Conservation (phyloP, 345 rosid species). For the Gynandropsis gynandra region DNA sequence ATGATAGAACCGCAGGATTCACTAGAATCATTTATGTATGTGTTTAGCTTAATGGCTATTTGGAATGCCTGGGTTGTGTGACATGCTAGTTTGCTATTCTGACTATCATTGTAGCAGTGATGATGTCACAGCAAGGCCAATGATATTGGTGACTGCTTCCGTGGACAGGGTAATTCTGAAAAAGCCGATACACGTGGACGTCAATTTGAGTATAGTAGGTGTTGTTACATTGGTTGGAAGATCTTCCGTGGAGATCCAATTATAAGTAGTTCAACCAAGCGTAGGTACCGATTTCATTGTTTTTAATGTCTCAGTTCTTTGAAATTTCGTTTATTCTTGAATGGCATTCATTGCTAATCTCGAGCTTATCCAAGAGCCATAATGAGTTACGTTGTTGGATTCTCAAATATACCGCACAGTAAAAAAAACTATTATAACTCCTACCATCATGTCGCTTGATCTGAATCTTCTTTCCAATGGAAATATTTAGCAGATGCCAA, state of each 20-base stretch:
- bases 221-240: slow-evolving; percentile 91
- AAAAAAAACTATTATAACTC: neutral
- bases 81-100: slow-evolving; percentile 14
- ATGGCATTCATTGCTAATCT: neutral
- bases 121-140: slow-evolving; percentile 46
- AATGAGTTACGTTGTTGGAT: neutral
- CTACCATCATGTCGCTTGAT: neutral
- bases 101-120: slow-evolving; percentile 59
- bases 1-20: no score
- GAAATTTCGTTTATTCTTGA: neutral
- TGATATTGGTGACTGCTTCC: slow-evolving; percentile 83
- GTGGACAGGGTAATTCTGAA: slow-evolving; percentile 71
- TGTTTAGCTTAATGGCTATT: no score
- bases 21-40: no score
- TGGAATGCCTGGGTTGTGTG: no score
- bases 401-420: no score
- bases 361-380: slow-evolving; percentile 1
- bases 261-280: slow-evolving; percentile 56
- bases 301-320: slow-evolving; percentile 5
- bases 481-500: slow-evolving; percentile 34
- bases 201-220: slow-evolving; percentile 50
- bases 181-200: slow-evolving; percentile 52
- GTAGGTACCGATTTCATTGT: slow-evolving; percentile 34
- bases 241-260: slow-evolving; percentile 80
- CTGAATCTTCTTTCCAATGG: neutral